Percentiles rank a stretch among this genome's conserved stretches.
Evolutionary conservation across 352 stramenopile genomes (phyloP).

Genomic region (Globisporangium rhizosaccharum): DNA sequence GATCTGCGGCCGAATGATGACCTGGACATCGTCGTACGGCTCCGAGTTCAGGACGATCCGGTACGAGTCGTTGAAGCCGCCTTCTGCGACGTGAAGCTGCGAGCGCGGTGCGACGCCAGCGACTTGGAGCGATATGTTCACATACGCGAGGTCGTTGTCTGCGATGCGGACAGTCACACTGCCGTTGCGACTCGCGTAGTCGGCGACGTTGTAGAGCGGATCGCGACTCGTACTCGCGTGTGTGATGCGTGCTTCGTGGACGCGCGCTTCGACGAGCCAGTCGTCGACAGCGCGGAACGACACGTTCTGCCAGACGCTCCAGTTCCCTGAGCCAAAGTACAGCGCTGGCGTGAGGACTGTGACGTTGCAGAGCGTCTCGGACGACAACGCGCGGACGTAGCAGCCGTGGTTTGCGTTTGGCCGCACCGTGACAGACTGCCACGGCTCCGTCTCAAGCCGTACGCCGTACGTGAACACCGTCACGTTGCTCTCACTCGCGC

Average conservation of each 20-base stretch:
- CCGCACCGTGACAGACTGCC: conserved; percentile 38
- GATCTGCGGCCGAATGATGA: conserved; percentile 32
- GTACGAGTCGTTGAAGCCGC: conserved; percentile 80
- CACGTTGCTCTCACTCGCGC: conserved; percentile 34
- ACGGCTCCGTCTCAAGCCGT: conserved; percentile 60
- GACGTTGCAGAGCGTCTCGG: conserved; percentile 45
- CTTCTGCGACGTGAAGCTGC: conserved; percentile 58
- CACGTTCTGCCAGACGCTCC: conserved; percentile 58
- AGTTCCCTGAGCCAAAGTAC: conserved; percentile 56
- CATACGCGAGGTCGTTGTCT: conserved; percentile 58
- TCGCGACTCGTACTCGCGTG: conserved; percentile 46
- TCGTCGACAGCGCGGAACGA: conserved; percentile 58
- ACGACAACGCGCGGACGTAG: conserved; percentile 33
- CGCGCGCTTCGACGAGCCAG: conserved; percentile 38
- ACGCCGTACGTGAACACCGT: conserved; percentile 38
- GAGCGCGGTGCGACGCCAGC: conserved; percentile 11
- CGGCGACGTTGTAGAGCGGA: conserved; percentile 27
- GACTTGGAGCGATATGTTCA: conserved; percentile 50
- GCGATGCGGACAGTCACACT: conserved; percentile 38
- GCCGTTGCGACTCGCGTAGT: conserved; percentile 25
- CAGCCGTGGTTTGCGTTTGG: conserved; percentile 49
- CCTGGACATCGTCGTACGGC: conserved; percentile 52
- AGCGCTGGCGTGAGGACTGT: conserved; percentile 37
- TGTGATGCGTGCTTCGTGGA: conserved; percentile 48
- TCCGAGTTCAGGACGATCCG: conserved; percentile 47